Evolutionary conservation across 441 rosid species (phyloP), one percentile per base, ranked within the genome.

Genomic region (Breynia disticha): DNA sequence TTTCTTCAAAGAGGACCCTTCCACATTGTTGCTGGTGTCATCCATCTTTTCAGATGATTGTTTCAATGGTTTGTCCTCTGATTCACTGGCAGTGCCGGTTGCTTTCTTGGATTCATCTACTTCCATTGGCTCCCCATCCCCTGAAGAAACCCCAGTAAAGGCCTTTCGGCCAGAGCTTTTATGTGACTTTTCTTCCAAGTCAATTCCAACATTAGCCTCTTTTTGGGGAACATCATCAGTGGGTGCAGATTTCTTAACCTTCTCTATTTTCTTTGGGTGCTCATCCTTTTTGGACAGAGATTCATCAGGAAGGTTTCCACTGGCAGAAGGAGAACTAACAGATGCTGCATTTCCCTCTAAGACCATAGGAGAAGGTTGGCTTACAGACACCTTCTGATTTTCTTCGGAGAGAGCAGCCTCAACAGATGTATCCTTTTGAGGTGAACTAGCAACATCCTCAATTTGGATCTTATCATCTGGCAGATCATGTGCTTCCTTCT

Each of bases 231-330:
- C 67, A 59, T 61, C 75, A 59, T 57, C 79, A 68, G 82, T 71
- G 38, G 73, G 57, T 42, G 66, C 56, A 21, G 67, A 56, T 45
- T 80, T 90, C 71, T 78, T 80, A 8, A 35, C 45, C 24, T 57
- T 72, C 57, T 76, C 86, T 65, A 75, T 84, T 73, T 71, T 79
- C 79, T 80, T 84, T 52, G 73, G 56, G 32, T 68, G 72, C 41
- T 61, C 72, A 52, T 62, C 61, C 73, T 67, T 82, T 52, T 63
- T 77, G 50, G 79, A 44, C 55, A 13, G 69, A 51, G 50, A 67
- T 64, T 77, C 79, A 57, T 70, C 80, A 38, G 67, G 75, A 60
- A 46, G 62, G 55, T 64, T 75, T 49, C 46, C 76, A 63, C 71
- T 74, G 49, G 41, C 67, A 22, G 81, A 64, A 62, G 78, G 75